These are phyloP conservation scores for Stygiomarasmius scandens DNA, from an alignment of 1,284 basidiomycete species.

Conservation along the genomic window DNA sequence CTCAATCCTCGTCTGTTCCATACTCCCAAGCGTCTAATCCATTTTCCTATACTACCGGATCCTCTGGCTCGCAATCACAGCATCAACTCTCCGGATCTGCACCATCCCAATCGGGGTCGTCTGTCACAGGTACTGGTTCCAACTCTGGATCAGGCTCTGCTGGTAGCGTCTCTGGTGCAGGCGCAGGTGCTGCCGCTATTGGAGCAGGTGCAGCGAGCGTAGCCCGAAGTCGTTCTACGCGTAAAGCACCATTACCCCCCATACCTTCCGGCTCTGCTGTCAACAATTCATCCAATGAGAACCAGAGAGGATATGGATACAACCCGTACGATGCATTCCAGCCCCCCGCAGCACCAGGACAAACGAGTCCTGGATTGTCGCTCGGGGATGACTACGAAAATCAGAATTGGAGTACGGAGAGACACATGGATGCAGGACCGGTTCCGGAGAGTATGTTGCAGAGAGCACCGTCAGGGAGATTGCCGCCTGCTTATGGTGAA, in stretches of 20 bases:
- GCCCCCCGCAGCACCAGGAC: too few species aligned
- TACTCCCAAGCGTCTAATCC: background rate
- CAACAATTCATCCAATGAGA: background rate
- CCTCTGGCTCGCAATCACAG: background rate
- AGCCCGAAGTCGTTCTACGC: background rate
- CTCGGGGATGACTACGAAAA: background rate
- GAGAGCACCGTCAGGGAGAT: conserved; percentile 20
- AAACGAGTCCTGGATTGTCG: too few species aligned
- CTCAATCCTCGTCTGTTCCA: background rate
- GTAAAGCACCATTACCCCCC: conserved; percentile 17
- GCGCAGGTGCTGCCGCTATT: conserved; percentile 16
- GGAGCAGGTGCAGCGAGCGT: background rate
- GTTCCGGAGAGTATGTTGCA: conserved; percentile 16
- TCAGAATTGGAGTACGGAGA: conserved; percentile 6
- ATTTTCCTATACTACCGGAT: background rate
- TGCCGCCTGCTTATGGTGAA: conserved; percentile 29
- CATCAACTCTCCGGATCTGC: background rate
- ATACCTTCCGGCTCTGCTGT: background rate
- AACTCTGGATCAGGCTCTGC: background rate
- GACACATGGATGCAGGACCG: conserved; percentile 23
- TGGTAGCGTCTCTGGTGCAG: background rate
- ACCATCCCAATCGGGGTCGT: background rate
- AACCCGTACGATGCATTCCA: background rate
- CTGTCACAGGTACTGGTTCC: background rate
- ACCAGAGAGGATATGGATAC: background rate